Evolutionary conservation across 75 land plant species (phyloP), one percentile per base, ranked within the genome.

Genomic region (Chamaecyparis obtusa): DNA sequence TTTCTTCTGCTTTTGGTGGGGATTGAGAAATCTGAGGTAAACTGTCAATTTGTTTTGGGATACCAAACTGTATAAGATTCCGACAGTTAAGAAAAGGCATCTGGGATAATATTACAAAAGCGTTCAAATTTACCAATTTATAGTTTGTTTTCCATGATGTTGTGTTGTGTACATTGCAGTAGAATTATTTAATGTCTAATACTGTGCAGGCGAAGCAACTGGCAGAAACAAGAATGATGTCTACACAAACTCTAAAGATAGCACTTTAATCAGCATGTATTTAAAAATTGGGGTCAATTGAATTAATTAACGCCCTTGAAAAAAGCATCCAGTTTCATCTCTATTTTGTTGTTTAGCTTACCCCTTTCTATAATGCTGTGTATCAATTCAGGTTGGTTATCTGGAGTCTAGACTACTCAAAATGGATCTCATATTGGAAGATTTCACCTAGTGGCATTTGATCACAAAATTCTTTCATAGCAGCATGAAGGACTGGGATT

Each of bases 1-100:
- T 77, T 93, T 93, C 81, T 96, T 92, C 86, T 95, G 94, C 86
- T 85, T 96, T 5, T 96, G 97, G 97, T 96, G 95, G 95, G 97
- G 97, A 39, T 86, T 96, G 64, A 92, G 92, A 75, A 91, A 92
- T 80, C 76, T 96, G 75, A 96, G 97, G 97, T 95, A 91, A 77
- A 71, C 64, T 86, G 55, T 43, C 7, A 71, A n/a, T 83, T 9
- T 9, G 33, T 77, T 13, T 11, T 80, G 1, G 9, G 17, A 81
- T 89, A 21, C 32, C 43, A 44, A 30, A 49, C 55, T 76, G 37
- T 55, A 41, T 41, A 24, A 60, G 71, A 51, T 8, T 11, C 39
- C 54, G 84, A 30, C 7, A 33, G 46, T 4, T 24, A 87, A 30
- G 9, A 33, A 51, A 85, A 57, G 64, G 15, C 1, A 48, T 36